Conservation (phyloP, 202 grass and related monocot genomes). For the Zoysia matrella region DNA sequence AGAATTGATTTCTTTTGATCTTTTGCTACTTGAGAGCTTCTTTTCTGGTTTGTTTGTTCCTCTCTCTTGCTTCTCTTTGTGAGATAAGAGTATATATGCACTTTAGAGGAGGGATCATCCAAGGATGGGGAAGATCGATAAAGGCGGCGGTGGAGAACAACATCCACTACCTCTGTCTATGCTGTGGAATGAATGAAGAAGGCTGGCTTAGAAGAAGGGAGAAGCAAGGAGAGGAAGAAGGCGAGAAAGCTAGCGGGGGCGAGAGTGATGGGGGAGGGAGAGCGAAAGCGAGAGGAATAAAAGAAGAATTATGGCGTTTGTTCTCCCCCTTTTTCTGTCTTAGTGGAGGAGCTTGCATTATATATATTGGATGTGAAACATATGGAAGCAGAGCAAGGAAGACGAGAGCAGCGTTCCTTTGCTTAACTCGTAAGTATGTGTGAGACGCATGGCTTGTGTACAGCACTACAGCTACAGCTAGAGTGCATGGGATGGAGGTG, state of each 20-base stretch:
- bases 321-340: no score
- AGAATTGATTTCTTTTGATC: no score
- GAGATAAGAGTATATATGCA: constrained; percentile 60
- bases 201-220: constrained; percentile 11
- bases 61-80: constrained; percentile 40
- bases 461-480: not conserved
- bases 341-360: constrained; percentile 24
- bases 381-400: constrained; percentile 36
- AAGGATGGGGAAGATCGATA: constrained; percentile 48
- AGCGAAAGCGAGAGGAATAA: no score
- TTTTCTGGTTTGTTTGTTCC: constrained; percentile 23
- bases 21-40: no score
- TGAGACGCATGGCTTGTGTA: constrained; percentile 7
- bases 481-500: no score
- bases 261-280: constrained; percentile 24
- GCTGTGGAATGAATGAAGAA: constrained; percentile 50
- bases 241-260: constrained; percentile 21
- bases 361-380: constrained; percentile 64
- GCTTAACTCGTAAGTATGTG: constrained; percentile 44
- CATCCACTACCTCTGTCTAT: constrained; percentile 50
- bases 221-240: constrained; percentile 18
- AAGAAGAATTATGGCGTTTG: no score
- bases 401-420: constrained; percentile 21
- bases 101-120: constrained; percentile 55
- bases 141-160: constrained; percentile 61